A percentile compares a stretch with the other conserved stretches of the same genome.
Evolutionary conservation across 2,329 filamentous ascomycete species (phyloP).

Genomic region (Aspergillaceae sp.): DNA sequence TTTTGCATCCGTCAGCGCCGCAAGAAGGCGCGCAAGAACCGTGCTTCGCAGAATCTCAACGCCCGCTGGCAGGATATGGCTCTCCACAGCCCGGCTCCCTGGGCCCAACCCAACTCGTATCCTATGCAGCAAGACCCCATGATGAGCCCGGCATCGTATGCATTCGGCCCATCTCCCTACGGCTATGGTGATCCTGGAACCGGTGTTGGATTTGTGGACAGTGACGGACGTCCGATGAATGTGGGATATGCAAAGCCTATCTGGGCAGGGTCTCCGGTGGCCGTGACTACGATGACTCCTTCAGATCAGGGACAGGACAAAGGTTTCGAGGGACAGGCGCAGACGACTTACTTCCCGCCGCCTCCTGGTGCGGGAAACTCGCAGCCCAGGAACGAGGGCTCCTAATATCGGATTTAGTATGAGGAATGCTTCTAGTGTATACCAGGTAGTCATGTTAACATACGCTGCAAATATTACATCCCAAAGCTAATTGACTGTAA

Average conservation of each 20-base stretch:
- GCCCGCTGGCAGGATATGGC: conserved; percentile 28
- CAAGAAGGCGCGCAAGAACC: conserved; percentile 22
- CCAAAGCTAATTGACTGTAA: too few species aligned
- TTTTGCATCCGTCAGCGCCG: conserved; percentile 37
- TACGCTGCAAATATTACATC: too few species aligned
- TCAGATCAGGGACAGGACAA: conserved; percentile 5
- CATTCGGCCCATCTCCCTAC: conserved; percentile 1
- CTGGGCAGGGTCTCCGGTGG: conserved; percentile 1
- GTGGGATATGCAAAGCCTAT: conserved; percentile 9
- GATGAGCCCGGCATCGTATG: conserved; percentile 6
- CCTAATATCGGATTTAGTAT: too few species aligned
- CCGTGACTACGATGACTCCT: conserved; percentile 2
- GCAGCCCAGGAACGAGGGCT: background rate
- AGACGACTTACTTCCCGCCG: conserved; percentile 1
- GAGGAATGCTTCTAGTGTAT: too few species aligned
- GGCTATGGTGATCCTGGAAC: conserved; percentile 2
- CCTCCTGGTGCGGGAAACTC: background rate
- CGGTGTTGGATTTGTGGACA: conserved; percentile 21
- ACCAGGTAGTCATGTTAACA: too few species aligned
- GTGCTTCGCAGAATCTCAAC: conserved; percentile 22
- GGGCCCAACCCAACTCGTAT: background rate
- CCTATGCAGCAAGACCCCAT: conserved; percentile 7
- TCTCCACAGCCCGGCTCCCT: conserved; percentile 16
- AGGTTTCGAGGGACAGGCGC: background rate
- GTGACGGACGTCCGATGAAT: conserved; percentile 13